Evolutionary conservation across 2,329 filamentous ascomycete species (phyloP), one percentile per base, ranked within the genome.

Genomic region (Pseudovirgaria hyperparasitica): DNA sequence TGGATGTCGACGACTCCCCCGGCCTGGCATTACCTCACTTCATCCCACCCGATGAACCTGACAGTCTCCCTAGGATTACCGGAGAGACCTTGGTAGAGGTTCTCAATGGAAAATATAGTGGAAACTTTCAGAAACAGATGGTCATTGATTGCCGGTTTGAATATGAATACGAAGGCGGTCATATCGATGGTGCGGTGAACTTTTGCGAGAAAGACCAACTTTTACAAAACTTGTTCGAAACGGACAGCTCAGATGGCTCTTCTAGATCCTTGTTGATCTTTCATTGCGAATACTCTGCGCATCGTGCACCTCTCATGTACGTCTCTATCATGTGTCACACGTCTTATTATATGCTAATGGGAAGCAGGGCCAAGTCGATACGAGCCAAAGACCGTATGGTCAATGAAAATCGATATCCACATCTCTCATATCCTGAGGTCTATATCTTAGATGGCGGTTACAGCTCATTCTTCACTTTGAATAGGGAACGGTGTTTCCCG

Each of bases 391-490:
- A 98, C 55, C 82, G 90, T 33, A 73, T 75, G 19, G 66, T 75
- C 47, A 98, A 98, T 54, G 73, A 75, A 28, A 82, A 90, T 52
- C 69, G 70, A 39, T 98, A 96, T 48, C 90, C 90, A 11, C 70
- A 67, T 33, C 72, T 98, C 34, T 85, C 78, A n/a, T 98, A 92
- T 47, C 90, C 90, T 2, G 90, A 98, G 53, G 76, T 96, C 38
- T 98, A 98, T 55, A 93, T 98, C 43, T 66, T 98, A 21, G 85
- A 96, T 39, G 90, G 90, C 34, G 90, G 90, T 22, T 98, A 98
- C 62, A 93, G 85, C 54, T 75, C 75, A 16, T 98, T 98, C 64
- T 98, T 87, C 53, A 62, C 70, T 14, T 66, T 82, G 37, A 75
- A 93, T 52, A 75, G 76, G 27, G 60, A 68, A 24, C 75, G 86